Base-by-base conservation (phyloP, 1,284 basidiomycete genomes). In the Ustilago cynodontis region DNA sequence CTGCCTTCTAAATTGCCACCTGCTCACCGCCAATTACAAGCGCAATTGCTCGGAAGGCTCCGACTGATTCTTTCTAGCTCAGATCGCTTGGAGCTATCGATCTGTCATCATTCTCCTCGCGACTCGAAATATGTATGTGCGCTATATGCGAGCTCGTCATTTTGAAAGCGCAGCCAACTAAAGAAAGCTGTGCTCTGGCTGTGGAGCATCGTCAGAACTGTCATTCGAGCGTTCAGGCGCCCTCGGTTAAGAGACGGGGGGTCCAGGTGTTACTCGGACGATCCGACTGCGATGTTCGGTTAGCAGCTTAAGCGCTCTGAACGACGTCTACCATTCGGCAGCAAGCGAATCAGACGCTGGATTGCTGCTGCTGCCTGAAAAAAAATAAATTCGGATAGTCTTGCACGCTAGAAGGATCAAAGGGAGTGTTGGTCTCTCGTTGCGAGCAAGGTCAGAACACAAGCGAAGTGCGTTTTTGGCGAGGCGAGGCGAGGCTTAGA, bases 211-310 rank as follows among this genome's bases (percentile, higher is more conserved):
- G 14, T 43, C 18, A n/a, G 41, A 43, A 20, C n/a, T 43, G 8
- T n/a, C n/a, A n/a, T n/a, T n/a, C n/a, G n/a, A n/a, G 1, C 41
- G n/a, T 20, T 43, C 20, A 43, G 20, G 41, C 24, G 47, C 47
- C 47, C 47, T 49, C 47, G 26, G 47, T 49, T 49, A 49, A 28
- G n/a, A 51, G 49, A 9, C 11, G 29, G 22, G 50, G 24, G 18
- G 0, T 29, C 11, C 26, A 43, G 37, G 35, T 31, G 60, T 33
- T 22, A 24, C 47, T 58, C 50, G 20, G 49, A 53, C 55, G 49
- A 53, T 58, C 62, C 49, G 50, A 51, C 29, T 26, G 55, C 50
- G 41, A 51, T 31, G 55, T 18, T 65, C 62, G 62, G 62, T 24
- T 65, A 53, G 29, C 11, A 16, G 5, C 13, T 24, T 54, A 58